Evolutionary conservation across 2,329 filamentous ascomycete species (phyloP), one percentile per base, ranked within the genome.

Genomic region (Colletotrichum sp.): DNA sequence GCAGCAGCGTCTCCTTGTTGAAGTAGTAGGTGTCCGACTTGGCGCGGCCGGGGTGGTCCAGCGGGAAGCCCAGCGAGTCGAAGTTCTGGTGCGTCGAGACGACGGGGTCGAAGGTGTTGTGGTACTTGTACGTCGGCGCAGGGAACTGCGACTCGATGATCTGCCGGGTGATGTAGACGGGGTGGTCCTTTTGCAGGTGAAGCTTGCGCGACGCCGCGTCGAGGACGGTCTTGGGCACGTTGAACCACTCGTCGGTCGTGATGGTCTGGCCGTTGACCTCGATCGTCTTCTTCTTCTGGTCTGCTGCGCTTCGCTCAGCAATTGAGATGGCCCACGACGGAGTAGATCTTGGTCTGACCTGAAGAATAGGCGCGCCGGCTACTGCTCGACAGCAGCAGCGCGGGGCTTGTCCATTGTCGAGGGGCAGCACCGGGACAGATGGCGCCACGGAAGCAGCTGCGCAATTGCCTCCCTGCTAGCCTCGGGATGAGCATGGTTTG

Each of bases 11-110:
- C 68, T 92, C 86, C 79, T 93, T 88, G 86, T 98, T 98, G 82
- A 99, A 87, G 85, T 99, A 99, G 88, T 99, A 99, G 1, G 97
- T 99, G 86, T 99, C 97, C 16, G 95, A 96, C 79, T 92, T 92
- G 79, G 92, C 95, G 67, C 97, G 93, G 76, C 97, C 97, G 6
- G 96, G 95, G 81, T 99, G 97, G 83, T 98, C 94, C 8, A 89
- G 81, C 0, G 96, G 94, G 82, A 99, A 99, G 60, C 96, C 96
- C 9, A 99, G 89, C n/a, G 96, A 97, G 86, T 99, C 97, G 83
- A 99, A 99, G 84, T 99, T 99, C 82, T 98, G 94, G 13, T 89
- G 86, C 3, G 95, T 94, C 39, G 94, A 93, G 28, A 99, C 97
- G 55, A 98, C 92, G 1, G 97, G 96, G 79, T 94, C 93, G 81